phyloP scores from a whole-genome alignment of 1,284 basidiomycete genomes.

The Ganoderma resinaceum region DNA sequence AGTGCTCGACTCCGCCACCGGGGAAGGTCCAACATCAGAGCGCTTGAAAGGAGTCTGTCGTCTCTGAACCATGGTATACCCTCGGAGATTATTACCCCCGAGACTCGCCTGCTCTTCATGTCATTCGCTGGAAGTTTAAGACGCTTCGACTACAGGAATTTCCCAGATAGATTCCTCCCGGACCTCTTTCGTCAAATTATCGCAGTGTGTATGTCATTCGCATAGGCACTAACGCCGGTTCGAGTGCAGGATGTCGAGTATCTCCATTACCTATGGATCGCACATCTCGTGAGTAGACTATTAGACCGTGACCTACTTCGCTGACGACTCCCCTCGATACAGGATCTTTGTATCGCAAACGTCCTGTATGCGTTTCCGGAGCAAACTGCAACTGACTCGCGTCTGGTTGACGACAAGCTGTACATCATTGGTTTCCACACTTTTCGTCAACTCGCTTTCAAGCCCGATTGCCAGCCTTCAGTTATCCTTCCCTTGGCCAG shows the following conservation, averaged over 20 bases:
- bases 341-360: not conserved
- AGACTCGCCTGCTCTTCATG: not conserved
- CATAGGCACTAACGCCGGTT: not conserved
- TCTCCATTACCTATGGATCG: not conserved
- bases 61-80: not conserved
- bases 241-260: not conserved
- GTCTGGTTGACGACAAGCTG: not conserved
- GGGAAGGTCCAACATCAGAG: not conserved
- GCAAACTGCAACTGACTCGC: not conserved
- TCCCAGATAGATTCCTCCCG: not conserved
- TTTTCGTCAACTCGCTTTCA: not conserved
- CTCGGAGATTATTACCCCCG: not conserved
- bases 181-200: not conserved
- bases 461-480: not conserved
- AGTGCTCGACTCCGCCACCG: not conserved
- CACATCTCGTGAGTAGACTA: not conserved
- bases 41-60: not conserved
- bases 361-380: too few species aligned
- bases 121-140: not conserved
- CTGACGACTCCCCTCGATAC: not conserved
- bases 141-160: not conserved
- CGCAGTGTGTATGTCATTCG: not conserved
- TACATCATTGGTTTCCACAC: not conserved
- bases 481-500: not conserved
- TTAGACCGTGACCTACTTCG: fast-evolving